A percentile compares a stretch with the other conserved stretches of the same genome.
Evolutionary conservation across 805 yeast species (phyloP).

Genomic region (Ogataea ganodermae): DNA sequence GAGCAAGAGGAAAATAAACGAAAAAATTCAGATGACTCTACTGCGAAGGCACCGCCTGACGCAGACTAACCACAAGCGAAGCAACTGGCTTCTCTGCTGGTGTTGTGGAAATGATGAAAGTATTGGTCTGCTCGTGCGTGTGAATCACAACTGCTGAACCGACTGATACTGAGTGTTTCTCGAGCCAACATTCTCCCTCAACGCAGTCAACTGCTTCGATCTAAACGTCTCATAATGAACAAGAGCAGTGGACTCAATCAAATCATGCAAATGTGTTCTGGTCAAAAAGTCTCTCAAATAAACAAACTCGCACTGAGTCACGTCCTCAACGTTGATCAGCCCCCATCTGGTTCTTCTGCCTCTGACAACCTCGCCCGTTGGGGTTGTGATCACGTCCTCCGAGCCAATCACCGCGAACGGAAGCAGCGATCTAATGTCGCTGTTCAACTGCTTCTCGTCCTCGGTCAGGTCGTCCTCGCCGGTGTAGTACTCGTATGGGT

Average conservation of each 20-base stretch:
- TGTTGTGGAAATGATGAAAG: no score
- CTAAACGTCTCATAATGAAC: slow-evolving; percentile 92
- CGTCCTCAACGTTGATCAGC: slow-evolving; percentile 88
- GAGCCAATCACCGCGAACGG: slow-evolving; percentile 97
- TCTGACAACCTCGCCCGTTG: slow-evolving; percentile 78
- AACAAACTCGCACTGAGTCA: slow-evolving; percentile 92
- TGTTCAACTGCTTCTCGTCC: slow-evolving; percentile 72
- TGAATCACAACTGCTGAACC: not conserved
- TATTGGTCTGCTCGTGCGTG: no score
- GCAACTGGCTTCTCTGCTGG: no score
- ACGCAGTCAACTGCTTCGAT: slow-evolving; percentile 87
- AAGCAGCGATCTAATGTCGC: slow-evolving; percentile 70
- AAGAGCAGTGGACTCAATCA: slow-evolving; percentile 87
- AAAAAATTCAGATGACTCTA: no score
- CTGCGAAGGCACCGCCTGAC: no score
- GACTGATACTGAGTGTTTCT: slow-evolving; percentile 37
- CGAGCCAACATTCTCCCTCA: slow-evolving; percentile 82
- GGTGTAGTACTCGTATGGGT: slow-evolving; percentile 65
- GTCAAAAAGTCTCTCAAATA: slow-evolving; percentile 92
- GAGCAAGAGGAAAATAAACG: no score
- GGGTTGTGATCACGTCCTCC: slow-evolving; percentile 64
- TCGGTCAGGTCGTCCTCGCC: slow-evolving; percentile 48
- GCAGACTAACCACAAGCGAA: no score
- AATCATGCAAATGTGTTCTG: slow-evolving; percentile 92
- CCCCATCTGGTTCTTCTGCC: slow-evolving; percentile 97